Percentiles rank a stretch among this genome's conserved stretches.
Evolutionary conservation across 2,329 filamentous ascomycete species (phyloP).

Genomic region (Colletotrichum ledebouriae): DNA sequence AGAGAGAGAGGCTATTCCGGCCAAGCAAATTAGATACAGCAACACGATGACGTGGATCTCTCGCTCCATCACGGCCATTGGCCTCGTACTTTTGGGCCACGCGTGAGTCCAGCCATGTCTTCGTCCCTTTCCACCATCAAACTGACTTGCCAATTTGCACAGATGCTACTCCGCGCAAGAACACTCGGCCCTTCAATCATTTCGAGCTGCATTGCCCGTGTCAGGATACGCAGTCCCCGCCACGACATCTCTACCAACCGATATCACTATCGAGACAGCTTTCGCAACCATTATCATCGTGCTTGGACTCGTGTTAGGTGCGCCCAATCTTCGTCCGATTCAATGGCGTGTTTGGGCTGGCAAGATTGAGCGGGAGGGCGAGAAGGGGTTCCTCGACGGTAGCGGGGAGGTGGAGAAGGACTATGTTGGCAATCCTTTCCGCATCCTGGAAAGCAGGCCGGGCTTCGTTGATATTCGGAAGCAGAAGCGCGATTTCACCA

Average conservation of each 20-base stretch:
- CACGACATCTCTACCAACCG: conserved; percentile 76
- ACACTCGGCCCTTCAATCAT: conserved; percentile 80
- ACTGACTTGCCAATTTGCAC: conserved; percentile 44
- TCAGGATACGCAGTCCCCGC: conserved; percentile 60
- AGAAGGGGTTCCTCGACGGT: conserved; percentile 67
- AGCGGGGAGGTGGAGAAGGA: conserved; percentile 77
- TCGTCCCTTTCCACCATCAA: not conserved
- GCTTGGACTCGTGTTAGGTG: conserved; percentile 83
- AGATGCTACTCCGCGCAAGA: conserved; percentile 98
- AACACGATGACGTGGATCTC: conserved; percentile 77
- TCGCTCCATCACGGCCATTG: conserved; percentile 77
- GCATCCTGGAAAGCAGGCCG: conserved; percentile 80
- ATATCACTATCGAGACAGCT: conserved; percentile 90
- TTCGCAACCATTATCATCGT: conserved; percentile 84
- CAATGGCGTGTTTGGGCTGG: conserved; percentile 86
- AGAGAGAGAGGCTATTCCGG: no score
- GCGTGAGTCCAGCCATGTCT: conserved; percentile 72
- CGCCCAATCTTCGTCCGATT: conserved; percentile 85
- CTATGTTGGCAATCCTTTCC: conserved; percentile 83
- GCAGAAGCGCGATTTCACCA: conserved; percentile 81
- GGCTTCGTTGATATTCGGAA: conserved; percentile 91
- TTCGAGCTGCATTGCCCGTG: conserved; percentile 54
- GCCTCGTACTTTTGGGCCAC: conserved; percentile 84
- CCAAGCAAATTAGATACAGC: no score
- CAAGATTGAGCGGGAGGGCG: conserved; percentile 83